A percentile compares a stretch with the other conserved stretches of the same genome.
Evolutionary conservation across 345 rosid species (phyloP).

Genomic region (Hibiscus tridactylites): DNA sequence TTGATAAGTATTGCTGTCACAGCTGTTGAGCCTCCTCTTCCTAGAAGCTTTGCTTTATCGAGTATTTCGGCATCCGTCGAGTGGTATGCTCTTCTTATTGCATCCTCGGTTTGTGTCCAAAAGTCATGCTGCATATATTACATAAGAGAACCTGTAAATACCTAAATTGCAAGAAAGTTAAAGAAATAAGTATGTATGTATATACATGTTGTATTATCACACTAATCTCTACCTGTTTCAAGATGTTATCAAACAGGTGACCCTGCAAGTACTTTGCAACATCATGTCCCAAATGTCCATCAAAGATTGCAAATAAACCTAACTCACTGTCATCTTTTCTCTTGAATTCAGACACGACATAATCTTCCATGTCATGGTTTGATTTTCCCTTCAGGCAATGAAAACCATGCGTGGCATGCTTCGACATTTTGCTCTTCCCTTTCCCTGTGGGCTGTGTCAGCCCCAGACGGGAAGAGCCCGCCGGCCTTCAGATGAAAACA

Average conservation of each 20-base stretch:
- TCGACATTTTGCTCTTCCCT: too few species aligned
- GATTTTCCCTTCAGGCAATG: too few species aligned
- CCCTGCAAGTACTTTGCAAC: slow-evolving; percentile 62
- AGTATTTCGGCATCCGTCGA: slow-evolving; percentile 61
- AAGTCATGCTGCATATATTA: slow-evolving; percentile 47
- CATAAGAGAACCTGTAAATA: too few species aligned
- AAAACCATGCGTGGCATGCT: too few species aligned
- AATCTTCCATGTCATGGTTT: not conserved
- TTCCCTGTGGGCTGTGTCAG: too few species aligned
- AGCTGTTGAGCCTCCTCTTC: slow-evolving; percentile 89
- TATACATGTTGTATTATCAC: not conserved
- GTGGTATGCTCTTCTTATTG: slow-evolving; percentile 63
- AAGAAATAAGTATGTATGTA: too few species aligned
- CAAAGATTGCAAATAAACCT: slow-evolving; percentile 81
- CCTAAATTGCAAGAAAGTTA: too few species aligned
- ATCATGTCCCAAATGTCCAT: slow-evolving; percentile 82
- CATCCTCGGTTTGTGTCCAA: slow-evolving; percentile 56
- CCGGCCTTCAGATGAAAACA: too few species aligned
- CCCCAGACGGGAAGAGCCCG: too few species aligned
- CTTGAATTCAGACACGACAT: slow-evolving; percentile 47
- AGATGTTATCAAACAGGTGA: slow-evolving; percentile 61
- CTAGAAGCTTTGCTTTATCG: slow-evolving; percentile 42
- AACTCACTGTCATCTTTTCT: slow-evolving; percentile 40
- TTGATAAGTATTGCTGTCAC: slow-evolving; percentile 78
- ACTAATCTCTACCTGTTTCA: slow-evolving; percentile 46